Conservation (phyloP, 2,329 filamentous ascomycete genomes). For the Juglanconis oblonga region DNA sequence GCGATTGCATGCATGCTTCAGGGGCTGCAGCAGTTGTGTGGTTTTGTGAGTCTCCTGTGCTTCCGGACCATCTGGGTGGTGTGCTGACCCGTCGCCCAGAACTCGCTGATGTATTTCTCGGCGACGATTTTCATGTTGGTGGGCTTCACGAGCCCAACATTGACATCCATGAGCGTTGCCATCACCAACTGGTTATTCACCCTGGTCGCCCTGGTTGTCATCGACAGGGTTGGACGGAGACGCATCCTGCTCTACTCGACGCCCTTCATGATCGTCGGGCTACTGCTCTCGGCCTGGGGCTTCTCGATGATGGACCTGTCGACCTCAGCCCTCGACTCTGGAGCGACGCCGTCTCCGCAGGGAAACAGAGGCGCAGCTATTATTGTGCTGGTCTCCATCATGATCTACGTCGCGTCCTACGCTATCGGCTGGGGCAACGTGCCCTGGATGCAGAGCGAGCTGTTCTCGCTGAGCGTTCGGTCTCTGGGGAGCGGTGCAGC, state of each 20-base stretch:
- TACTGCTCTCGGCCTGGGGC: conserved; percentile 67
- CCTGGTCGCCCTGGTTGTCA: conserved; percentile 68
- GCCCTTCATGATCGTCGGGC: conserved; percentile 75
- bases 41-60: conserved; percentile 57
- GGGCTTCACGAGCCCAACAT: conserved; percentile 73
- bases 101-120: conserved; percentile 90
- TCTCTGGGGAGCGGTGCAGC: conserved; percentile 69
- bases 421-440: conserved; percentile 87
- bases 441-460: conserved; percentile 93
- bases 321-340: conserved; percentile 19
- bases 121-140: conserved; percentile 77
- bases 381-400: conserved; percentile 70
- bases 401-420: conserved; percentile 81
- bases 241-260: conserved; percentile 79
- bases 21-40: conserved; percentile 82
- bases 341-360: conserved; percentile 21
- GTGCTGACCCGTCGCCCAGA: conserved; percentile 41
- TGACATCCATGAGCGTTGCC: conserved; percentile 75
- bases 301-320: conserved; percentile 63
- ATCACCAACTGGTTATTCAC: conserved; percentile 82
- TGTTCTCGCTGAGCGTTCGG: conserved; percentile 76
- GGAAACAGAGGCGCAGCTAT: conserved; percentile 37
- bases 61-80: background rate
- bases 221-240: conserved; percentile 76
- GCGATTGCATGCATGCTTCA: conserved; percentile 85